Percentiles rank a stretch among this genome's conserved stretches.
phyloP scores from a whole-genome alignment of 2,329 filamentous ascomycete genomes.

The Myriosclerotinia duriaeana region DNA sequence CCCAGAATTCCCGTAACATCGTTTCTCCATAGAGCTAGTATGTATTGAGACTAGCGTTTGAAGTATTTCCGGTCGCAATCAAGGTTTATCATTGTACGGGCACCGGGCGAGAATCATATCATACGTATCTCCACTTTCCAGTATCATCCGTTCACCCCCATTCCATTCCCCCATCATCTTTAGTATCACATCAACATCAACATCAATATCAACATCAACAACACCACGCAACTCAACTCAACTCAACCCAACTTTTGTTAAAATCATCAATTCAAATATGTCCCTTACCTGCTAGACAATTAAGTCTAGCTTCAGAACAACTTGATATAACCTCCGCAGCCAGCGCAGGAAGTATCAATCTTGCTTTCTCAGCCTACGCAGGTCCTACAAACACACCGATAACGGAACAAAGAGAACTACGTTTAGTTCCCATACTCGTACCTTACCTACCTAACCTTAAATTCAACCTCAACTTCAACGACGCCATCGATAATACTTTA shows the following conservation, averaged over 20 bases:
- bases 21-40: not conserved
- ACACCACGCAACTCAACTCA: conserved; percentile 20
- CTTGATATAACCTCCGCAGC: conserved; percentile 46
- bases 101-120: no score
- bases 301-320: conserved; percentile 46
- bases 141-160: conserved; percentile 3
- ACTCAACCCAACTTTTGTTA: conserved; percentile 22
- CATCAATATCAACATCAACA: conserved; percentile 1
- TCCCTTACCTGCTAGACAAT: conserved; percentile 46
- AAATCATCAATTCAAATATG: conserved; percentile 32
- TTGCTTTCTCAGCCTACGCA: conserved; percentile 46
- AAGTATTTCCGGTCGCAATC: conserved; percentile 15
- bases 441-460: no score
- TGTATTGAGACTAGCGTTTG: not conserved
- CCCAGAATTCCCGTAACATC: not conserved
- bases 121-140: conserved; percentile 3
- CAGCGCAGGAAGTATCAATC: conserved; percentile 47
- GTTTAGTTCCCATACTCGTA: conserved; percentile 21
- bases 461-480: not conserved
- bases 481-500: not conserved
- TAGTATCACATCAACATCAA: no score
- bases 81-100: no score
- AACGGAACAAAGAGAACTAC: conserved; percentile 28
- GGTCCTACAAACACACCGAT: conserved; percentile 35
- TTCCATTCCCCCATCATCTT: not conserved